These are phyloP conservation scores for Podospora appendiculata DNA, from an alignment of 495 filamentous ascomycete species.

Conservation along the genomic window DNA sequence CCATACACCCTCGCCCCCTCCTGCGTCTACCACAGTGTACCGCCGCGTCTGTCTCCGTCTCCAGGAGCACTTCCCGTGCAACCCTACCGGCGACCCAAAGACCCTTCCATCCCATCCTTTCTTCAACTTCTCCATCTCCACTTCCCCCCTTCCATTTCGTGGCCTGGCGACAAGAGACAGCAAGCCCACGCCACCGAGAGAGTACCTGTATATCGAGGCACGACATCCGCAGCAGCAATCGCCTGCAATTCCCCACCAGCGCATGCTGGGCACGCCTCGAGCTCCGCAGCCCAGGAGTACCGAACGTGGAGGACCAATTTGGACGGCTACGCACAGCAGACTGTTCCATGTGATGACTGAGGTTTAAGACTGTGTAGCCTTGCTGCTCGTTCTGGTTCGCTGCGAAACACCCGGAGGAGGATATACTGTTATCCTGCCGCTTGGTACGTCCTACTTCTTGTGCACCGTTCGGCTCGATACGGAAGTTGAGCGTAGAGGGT, in stretches of 20 bases:
- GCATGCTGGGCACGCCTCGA: conserved; percentile 17
- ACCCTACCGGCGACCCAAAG: conserved; percentile 17
- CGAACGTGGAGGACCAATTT: conserved; percentile 30
- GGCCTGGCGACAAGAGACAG: conserved; percentile 3
- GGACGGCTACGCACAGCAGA: conserved; percentile 36
- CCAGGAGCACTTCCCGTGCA: conserved; percentile 16
- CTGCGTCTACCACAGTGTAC: conserved; percentile 15
- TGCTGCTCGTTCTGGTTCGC: conserved; percentile 32
- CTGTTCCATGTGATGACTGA: conserved; percentile 43
- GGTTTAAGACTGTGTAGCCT: conserved; percentile 39
- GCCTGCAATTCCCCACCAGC: conserved; percentile 2
- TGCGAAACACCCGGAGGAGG: conserved; percentile 15
- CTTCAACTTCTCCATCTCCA: conserved; percentile 23
- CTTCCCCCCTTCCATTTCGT: conserved; percentile 7
- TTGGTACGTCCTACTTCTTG: conserved; percentile 23
- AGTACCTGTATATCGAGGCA: conserved; percentile 6
- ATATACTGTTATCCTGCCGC: conserved; percentile 15
- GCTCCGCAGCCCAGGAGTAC: conserved; percentile 22
- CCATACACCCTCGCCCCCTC: background rate
- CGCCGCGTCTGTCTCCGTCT: conserved; percentile 24
- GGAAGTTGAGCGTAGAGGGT: background rate
- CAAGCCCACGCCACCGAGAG: conserved; percentile 5
- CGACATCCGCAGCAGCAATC: conserved; percentile 9
- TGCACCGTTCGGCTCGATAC: conserved; percentile 2
- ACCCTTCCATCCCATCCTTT: conserved; percentile 24